Evolutionary conservation across 768 basidiomycete genomes (phyloP).

Genomic region (Trametes elegans): DNA sequence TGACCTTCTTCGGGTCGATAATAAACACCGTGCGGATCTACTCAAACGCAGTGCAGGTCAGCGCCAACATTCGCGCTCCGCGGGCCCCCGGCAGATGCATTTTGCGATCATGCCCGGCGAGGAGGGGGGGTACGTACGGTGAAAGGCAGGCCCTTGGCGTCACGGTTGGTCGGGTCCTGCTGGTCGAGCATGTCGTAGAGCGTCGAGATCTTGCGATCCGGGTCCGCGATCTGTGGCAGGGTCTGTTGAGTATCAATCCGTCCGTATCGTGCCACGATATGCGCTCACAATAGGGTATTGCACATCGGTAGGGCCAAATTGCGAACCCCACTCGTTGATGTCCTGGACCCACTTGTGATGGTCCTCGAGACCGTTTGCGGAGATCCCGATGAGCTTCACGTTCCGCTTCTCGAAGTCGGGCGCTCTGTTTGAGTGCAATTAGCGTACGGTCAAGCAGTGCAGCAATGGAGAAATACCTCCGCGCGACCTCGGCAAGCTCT

Average conservation of each 20-base stretch:
- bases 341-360: slow-evolving; percentile 90
- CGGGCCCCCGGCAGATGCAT: not conserved
- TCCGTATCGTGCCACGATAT: not conserved
- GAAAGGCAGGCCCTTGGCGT: slow-evolving; percentile 87
- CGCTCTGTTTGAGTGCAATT: too few species aligned
- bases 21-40: slow-evolving; percentile 96
- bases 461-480: too few species aligned
- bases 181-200: slow-evolving; percentile 96
- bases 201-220: slow-evolving; percentile 78
- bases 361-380: slow-evolving; percentile 83
- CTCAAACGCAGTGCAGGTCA: not conserved
- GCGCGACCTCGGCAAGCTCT: slow-evolving; percentile 94
- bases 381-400: slow-evolving; percentile 93
- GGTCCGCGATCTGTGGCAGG: slow-evolving; percentile 77
- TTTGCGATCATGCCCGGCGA: not conserved
- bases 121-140: slow-evolving; percentile 47
- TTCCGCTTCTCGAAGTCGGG: slow-evolving; percentile 82
- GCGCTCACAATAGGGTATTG: slow-evolving; percentile 85
- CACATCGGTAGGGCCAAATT: slow-evolving; percentile 68
- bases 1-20: slow-evolving; percentile 95
- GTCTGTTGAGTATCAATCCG: not conserved
- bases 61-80: not conserved
- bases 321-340: slow-evolving; percentile 78
- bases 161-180: slow-evolving; percentile 89
- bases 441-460: too few species aligned